These are phyloP conservation scores for Hypomyces perniciosus DNA, from an alignment of 2,329 filamentous ascomycete species.

Conservation along the genomic window DNA sequence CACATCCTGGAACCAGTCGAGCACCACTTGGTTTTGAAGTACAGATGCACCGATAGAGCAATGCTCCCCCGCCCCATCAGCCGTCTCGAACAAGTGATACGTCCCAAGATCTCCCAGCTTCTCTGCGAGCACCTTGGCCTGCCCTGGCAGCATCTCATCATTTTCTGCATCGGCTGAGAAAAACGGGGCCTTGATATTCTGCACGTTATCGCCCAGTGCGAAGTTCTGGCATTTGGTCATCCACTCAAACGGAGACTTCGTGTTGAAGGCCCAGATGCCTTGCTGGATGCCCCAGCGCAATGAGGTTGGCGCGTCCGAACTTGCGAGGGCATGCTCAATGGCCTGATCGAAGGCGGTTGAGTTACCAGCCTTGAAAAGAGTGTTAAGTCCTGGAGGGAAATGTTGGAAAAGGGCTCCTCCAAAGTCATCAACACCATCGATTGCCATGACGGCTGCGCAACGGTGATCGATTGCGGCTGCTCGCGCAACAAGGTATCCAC, in stretches of 20 bases:
- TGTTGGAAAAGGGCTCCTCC: slow-evolving; percentile 6
- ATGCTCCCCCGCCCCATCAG: slow-evolving; percentile 15
- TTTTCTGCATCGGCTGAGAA: slow-evolving; percentile 20
- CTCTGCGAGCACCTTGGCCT: slow-evolving; percentile 12
- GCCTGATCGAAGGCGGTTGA: slow-evolving; percentile 17
- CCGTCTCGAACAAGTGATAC: slow-evolving; percentile 10
- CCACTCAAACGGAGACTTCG: slow-evolving; percentile 18
- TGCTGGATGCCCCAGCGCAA: slow-evolving; percentile 21
- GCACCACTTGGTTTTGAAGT: slow-evolving; percentile 14
- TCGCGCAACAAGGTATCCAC: slow-evolving; percentile 33
- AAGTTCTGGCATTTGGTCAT: slow-evolving; percentile 7
- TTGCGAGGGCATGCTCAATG: neutral
- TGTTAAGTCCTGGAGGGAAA: slow-evolving; percentile 5
- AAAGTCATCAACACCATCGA: slow-evolving; percentile 35
- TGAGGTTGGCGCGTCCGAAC: slow-evolving; percentile 10
- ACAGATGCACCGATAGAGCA: slow-evolving; percentile 16
- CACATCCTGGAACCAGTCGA: slow-evolving; percentile 18
- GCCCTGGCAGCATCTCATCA: slow-evolving; percentile 16
- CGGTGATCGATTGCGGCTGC: slow-evolving; percentile 40
- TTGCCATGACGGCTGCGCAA: slow-evolving; percentile 32
- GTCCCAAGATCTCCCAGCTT: slow-evolving; percentile 12
- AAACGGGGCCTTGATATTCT: slow-evolving; percentile 18
- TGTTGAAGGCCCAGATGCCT: slow-evolving; percentile 23
- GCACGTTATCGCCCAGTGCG: slow-evolving; percentile 10
- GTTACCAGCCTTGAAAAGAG: slow-evolving; percentile 1